phyloP scores from a whole-genome alignment of 1,284 basidiomycete species.

The Cryptococcus sp. region DNA sequence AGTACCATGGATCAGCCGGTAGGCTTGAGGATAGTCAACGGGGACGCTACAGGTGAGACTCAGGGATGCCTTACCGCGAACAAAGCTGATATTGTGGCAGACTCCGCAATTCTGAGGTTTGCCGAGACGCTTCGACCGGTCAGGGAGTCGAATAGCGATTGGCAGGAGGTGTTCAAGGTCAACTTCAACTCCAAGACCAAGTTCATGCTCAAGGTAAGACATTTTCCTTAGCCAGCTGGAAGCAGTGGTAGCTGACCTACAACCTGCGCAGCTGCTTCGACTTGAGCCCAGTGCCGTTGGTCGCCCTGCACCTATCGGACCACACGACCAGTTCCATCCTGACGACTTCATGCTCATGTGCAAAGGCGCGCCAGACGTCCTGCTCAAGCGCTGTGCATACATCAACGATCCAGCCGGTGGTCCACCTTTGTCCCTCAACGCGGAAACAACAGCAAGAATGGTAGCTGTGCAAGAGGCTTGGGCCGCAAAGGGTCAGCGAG shows the following conservation, averaged over 20 bases:
- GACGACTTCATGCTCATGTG: conserved; percentile 55
- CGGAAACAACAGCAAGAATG: conserved; percentile 41
- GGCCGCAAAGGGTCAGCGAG: conserved; percentile 65
- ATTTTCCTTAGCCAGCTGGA: neutral
- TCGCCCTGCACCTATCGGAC: conserved; percentile 22
- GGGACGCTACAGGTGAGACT: conserved; percentile 61
- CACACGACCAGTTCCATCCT: conserved; percentile 21
- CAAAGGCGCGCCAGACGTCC: conserved; percentile 65
- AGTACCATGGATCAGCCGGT: conserved; percentile 53
- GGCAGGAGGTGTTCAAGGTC: conserved; percentile 52
- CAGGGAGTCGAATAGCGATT: conserved; percentile 42
- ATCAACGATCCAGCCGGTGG: conserved; percentile 55
- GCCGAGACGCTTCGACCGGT: conserved; percentile 58
- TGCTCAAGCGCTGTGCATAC: conserved; percentile 58
- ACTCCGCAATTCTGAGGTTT: conserved; percentile 65
- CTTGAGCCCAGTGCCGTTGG: conserved; percentile 8
- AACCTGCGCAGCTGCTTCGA: conserved; percentile 20
- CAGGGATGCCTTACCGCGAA: neutral
- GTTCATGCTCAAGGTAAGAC: conserved; percentile 61
- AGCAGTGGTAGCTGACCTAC: neutral
- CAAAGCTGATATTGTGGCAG: conserved; percentile 4
- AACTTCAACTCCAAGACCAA: conserved; percentile 70
- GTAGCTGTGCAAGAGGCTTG: conserved; percentile 57
- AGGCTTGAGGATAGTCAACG: conserved; percentile 59
- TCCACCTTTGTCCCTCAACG: conserved; percentile 50